Evolutionary conservation across 177 flowering plant genomes (phyloP).

Genomic region (Tripterygium wilfordii): DNA sequence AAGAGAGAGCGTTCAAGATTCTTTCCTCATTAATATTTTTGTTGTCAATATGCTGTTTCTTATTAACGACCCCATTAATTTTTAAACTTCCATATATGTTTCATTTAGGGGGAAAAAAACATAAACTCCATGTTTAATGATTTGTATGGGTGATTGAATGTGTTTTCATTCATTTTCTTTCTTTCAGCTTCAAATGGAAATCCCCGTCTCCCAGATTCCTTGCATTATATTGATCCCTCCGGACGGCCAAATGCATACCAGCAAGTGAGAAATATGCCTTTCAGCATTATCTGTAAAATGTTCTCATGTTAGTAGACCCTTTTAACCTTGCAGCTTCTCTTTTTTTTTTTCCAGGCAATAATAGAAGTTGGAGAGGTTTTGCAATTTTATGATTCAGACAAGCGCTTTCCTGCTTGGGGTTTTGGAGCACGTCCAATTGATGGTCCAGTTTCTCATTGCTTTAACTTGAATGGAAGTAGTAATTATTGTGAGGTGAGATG

Average conservation of each 20-base stretch:
- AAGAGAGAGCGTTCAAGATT: too few relatives aligned
- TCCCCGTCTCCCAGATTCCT: constrained; percentile 89
- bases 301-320: not conserved
- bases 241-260: constrained; percentile 92
- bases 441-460: constrained; percentile 96
- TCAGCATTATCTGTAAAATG: too few relatives aligned
- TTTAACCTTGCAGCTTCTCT: not conserved
- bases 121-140: too few relatives aligned
- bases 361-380: constrained; percentile 74
- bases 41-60: too few relatives aligned
- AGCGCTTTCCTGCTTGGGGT: constrained; percentile 89
- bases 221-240: constrained; percentile 90
- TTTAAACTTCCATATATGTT: too few relatives aligned
- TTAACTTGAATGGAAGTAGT: constrained; percentile 88
- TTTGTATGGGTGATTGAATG: not conserved
- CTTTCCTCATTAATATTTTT: too few relatives aligned
- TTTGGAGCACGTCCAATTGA: constrained; percentile 97
- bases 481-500: constrained; percentile 58
- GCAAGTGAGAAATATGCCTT: constrained; percentile 67
- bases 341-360: constrained; percentile 55
- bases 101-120: too few relatives aligned
- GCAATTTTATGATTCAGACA: constrained; percentile 85
- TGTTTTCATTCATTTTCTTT: constrained; percentile 10
- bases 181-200: constrained; percentile 96
- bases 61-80: too few relatives aligned